phyloP scores from a whole-genome alignment of 148 eudicot genomes.

The Dysphania ambrosioides region DNA sequence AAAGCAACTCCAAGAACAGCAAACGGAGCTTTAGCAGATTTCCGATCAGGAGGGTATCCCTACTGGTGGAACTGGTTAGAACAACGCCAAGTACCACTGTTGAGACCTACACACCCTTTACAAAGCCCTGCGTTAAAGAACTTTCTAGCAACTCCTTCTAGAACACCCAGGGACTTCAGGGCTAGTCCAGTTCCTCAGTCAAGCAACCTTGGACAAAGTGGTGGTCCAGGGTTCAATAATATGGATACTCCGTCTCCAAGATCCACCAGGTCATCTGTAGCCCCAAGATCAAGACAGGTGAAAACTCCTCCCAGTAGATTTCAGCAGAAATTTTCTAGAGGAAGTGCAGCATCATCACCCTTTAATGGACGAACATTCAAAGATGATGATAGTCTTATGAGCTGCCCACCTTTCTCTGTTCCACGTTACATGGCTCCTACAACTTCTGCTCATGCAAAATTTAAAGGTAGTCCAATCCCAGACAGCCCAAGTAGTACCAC shows the following conservation, averaged over 20 bases:
- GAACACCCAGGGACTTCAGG: conserved; percentile 42
- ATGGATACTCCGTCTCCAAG: conserved; percentile 55
- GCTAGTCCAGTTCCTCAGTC: conserved; percentile 54
- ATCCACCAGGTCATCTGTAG: conserved; percentile 60
- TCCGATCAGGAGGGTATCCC: conserved; percentile 66
- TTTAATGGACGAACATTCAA: conserved; percentile 42
- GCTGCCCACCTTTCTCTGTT: conserved; percentile 71
- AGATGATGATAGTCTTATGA: conserved; percentile 75
- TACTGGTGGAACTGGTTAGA: conserved; percentile 99
- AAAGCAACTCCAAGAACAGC: conserved; percentile 60
- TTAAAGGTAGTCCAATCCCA: conserved; percentile 40
- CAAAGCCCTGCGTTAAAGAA: conserved; percentile 38
- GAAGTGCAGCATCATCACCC: conserved; percentile 39
- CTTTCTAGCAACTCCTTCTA: conserved; percentile 47
- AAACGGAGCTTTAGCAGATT: conserved; percentile 45
- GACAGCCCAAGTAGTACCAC: conserved; percentile 41
- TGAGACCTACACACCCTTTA: conserved; percentile 33
- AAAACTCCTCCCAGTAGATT: conserved; percentile 50
- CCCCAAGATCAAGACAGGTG: conserved; percentile 39
- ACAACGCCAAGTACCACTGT: conserved; percentile 42
- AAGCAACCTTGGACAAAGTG: conserved; percentile 30
- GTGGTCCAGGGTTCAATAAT: conserved; percentile 34
- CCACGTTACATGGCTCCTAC: conserved; percentile 81
- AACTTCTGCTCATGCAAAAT: conserved; percentile 64
- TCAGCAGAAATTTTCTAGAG: conserved; percentile 38